Conservation (phyloP, 129 eudicot species). For the Pittosporum tobira region DNA sequence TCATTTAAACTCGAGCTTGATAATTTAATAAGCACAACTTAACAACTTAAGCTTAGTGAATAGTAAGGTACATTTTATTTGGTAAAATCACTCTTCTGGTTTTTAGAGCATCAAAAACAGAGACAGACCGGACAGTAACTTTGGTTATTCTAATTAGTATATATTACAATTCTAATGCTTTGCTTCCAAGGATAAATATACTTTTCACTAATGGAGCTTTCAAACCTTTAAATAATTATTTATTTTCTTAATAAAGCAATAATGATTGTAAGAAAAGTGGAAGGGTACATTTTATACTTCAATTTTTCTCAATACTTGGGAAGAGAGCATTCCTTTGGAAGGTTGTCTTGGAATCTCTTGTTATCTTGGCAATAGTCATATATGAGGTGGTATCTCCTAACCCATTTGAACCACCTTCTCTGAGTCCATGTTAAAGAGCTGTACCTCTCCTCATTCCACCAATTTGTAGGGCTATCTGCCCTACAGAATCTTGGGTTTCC, state of each 20-base stretch:
- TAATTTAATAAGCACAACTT: too few relatives aligned
- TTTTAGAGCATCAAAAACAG: too few relatives aligned
- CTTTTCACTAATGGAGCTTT: neutral
- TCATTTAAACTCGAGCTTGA: too few relatives aligned
- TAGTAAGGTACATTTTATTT: too few relatives aligned
- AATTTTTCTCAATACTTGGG: conserved; percentile 40
- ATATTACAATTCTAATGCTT: too few relatives aligned
- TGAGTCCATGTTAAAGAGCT: conserved; percentile 55
- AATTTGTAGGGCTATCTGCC: conserved; percentile 42
- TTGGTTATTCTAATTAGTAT: too few relatives aligned
- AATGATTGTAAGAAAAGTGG: conserved; percentile 11
- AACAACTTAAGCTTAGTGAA: too few relatives aligned
- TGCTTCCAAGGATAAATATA: conserved; percentile 6
- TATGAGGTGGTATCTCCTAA: conserved; percentile 48
- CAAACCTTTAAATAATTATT: neutral
- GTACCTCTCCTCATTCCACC: conserved; percentile 66
- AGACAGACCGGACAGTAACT: too few relatives aligned
- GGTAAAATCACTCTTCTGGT: too few relatives aligned
- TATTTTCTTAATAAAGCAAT: neutral
- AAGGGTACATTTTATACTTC: conserved; percentile 6
- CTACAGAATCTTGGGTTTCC: conserved; percentile 62
- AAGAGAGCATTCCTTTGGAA: conserved; percentile 82
- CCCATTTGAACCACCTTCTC: conserved; percentile 78
- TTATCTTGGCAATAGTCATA: conserved; percentile 79
- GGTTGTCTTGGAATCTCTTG: conserved; percentile 51